Percentiles rank a stretch among this genome's conserved stretches.
Conservation (phyloP, 2,329 filamentous ascomycete species). For the Sporothrix mexicana region DNA sequence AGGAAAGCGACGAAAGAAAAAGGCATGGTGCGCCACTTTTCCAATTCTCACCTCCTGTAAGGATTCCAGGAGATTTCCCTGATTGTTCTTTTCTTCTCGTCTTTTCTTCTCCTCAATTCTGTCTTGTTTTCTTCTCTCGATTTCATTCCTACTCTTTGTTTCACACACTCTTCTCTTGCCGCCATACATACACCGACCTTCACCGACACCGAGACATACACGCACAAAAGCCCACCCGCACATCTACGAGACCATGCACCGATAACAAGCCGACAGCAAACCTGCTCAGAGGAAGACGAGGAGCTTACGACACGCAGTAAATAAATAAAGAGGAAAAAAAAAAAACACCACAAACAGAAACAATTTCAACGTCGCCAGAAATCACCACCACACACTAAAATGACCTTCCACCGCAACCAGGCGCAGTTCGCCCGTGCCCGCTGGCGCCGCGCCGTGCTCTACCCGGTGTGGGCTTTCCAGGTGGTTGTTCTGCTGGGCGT, state of each 20-base stretch:
- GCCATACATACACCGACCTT: background rate
- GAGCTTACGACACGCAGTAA: background rate
- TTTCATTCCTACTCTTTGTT: background rate
- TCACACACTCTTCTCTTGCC: too few species aligned
- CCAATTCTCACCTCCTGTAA: constrained; percentile 2
- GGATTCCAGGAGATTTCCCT: background rate
- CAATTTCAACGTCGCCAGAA: background rate
- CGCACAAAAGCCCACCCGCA: background rate
- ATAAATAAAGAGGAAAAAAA: background rate
- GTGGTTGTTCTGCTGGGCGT: constrained; percentile 53
- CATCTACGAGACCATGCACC: constrained; percentile 9
- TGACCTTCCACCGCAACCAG: constrained; percentile 53
- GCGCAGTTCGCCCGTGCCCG: constrained; percentile 58
- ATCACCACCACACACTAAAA: constrained; percentile 6
- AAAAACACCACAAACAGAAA: background rate
- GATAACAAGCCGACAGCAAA: background rate
- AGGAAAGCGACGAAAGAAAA: background rate
- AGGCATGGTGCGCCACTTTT: constrained; percentile 15
- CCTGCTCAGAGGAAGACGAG: constrained; percentile 2
- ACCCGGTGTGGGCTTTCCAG: constrained; percentile 59
- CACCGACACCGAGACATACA: background rate
- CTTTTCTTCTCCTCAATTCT: too few species aligned
- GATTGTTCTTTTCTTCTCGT: background rate
- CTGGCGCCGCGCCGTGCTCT: constrained; percentile 56
- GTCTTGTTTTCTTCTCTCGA: background rate